phyloP scores from a whole-genome alignment of 495 filamentous ascomycete species.

The Xylaria longipes region DNA sequence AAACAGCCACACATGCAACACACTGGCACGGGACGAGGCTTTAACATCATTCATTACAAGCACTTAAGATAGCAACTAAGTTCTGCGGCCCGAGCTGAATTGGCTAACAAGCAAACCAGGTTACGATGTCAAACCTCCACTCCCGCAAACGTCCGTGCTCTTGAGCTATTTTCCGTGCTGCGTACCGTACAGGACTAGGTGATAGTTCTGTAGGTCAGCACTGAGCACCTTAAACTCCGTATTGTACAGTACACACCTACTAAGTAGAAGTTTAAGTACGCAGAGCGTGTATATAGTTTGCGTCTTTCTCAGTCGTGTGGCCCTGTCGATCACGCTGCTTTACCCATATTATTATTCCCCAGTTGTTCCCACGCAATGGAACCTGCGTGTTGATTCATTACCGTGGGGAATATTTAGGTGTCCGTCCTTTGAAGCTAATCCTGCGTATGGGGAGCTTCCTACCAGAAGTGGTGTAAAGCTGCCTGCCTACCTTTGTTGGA shows the following conservation, averaged over 20 bases:
- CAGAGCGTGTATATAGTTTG: not conserved
- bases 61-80: conserved; percentile 10
- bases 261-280: not conserved
- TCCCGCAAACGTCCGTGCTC: conserved; percentile 3
- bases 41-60: conserved; percentile 1
- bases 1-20: conserved; percentile 21
- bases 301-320: not conserved
- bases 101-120: not conserved
- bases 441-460: not conserved
- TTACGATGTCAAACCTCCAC: not conserved
- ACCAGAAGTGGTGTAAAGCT: not conserved
- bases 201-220: not conserved
- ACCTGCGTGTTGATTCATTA: not conserved
- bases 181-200: not conserved
- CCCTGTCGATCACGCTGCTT: not conserved
- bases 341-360: not conserved
- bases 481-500: not conserved
- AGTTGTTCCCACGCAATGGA: conserved; percentile 11
- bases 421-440: not conserved
- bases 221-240: not conserved
- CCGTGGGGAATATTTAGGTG: not conserved
- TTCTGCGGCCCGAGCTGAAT: conserved; percentile 11
- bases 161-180: conserved; percentile 19
- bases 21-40: not conserved
- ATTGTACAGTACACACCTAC: not conserved